Base-by-base conservation (phyloP, 2,329 filamentous ascomycete species). In the Fusarium sterilihyphosum region DNA sequence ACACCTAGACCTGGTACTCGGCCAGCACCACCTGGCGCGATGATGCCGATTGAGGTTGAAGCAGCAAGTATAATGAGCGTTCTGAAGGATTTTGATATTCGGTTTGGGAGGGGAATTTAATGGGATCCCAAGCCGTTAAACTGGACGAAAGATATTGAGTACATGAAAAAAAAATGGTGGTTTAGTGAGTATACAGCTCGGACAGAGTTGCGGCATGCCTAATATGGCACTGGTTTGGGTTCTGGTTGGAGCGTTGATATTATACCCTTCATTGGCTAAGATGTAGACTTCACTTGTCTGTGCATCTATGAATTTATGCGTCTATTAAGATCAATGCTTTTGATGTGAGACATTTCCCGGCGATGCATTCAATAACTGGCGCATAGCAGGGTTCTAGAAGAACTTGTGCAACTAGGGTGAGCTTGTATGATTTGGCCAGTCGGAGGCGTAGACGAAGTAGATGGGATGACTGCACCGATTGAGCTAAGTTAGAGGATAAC, bases 21-120 rank as follows among this genome's bases (percentile, higher is more conserved):
- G 71, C 77, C 77, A 79, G 65, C 75, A 37, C 63, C 83, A 58
- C 79, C 81, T 62, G 81, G 81, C 61, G 82, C 84, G 70, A 85
- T 85, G 63, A 87, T 88, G 47, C 91, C 93, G 3, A 91, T 95
- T 77, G 93, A 95, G 80, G 92, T 95, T 22, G 93, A 95, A 82
- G 92, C 93, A 12, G 93, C 93, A 2, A 95, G 93, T 81, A 94
- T 95, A 62, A 95, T 95, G 93, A 92, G 92, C 47, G 93, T 95
- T n/a, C 83, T 95, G 68, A 93, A 93, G 81, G 92, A 93, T 73
- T 95, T 95, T 83, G 93, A 95, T 78, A 87, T 94, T 57, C 85
- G 93, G 61, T 95, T 95, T 80, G 91, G 91, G 44, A 78, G 82
- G 43, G 82, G 83, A 54, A 80, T 80, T 52, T 83, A 75, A 79